These are phyloP conservation scores for Fomitopsis serialis DNA, from an alignment of 768 basidiomycete species.

Conservation along the genomic window DNA sequence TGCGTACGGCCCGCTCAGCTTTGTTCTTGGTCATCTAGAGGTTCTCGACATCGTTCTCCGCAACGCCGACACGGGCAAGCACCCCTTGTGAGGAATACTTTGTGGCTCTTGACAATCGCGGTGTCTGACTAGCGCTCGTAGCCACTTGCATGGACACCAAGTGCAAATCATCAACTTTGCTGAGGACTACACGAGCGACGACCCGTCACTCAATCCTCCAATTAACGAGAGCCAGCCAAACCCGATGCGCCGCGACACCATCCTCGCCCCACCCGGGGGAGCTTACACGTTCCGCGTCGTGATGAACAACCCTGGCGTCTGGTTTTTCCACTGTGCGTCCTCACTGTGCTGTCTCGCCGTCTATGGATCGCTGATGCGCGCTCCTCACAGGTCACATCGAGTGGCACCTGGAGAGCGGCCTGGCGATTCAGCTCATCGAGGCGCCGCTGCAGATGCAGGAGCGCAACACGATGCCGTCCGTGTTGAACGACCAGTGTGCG, in stretches of 20 bases:
- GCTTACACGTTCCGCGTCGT: conserved; percentile 72
- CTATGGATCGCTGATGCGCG: not conserved
- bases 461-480: conserved; percentile 46
- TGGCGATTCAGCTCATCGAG: conserved; percentile 81
- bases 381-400: conserved; percentile 62
- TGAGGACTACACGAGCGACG: conserved; percentile 63
- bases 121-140: conserved; percentile 22
- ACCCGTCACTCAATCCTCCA: conserved; percentile 77
- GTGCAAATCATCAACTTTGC: conserved; percentile 75
- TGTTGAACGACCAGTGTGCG: conserved; percentile 68
- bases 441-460: conserved; percentile 71
- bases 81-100: conserved; percentile 67
- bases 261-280: conserved; percentile 63
- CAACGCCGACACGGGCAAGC: conserved; percentile 68
- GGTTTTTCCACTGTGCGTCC: conserved; percentile 75
- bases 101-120: conserved; percentile 1
- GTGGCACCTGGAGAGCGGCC: conserved; percentile 81
- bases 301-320: conserved; percentile 91
- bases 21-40: conserved; percentile 68
- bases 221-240: conserved; percentile 74
- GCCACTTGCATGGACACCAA: conserved; percentile 90
- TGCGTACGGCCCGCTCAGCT: conserved; percentile 79
- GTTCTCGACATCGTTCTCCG: conserved; percentile 75
- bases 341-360: not conserved
- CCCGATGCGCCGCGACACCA: conserved; percentile 89